Base-by-base conservation (phyloP, 2,329 filamentous ascomycete genomes). In the Neofusicoccum laricinum region DNA sequence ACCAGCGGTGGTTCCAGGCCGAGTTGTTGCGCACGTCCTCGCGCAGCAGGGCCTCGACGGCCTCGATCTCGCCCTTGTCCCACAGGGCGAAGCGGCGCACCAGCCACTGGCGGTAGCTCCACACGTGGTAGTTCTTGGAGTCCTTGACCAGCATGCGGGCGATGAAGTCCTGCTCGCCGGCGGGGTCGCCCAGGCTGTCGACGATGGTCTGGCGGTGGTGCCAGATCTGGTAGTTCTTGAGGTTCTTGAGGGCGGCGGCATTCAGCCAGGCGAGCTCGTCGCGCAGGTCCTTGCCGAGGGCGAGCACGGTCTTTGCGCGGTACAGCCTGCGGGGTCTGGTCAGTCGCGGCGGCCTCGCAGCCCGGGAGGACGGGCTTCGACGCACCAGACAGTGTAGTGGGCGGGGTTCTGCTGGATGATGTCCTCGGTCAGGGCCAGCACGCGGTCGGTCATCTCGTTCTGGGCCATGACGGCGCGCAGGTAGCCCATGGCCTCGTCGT, bases 201-300 rank as follows among this genome's bases (percentile, higher is more conserved):
- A 80, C 85, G 77, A 80, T 83, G 76, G 79, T 75, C 82, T 88
- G 75, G 69, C 84, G 75, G 79, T 89, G 80, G 86, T 91, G 78
- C 85, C 95, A 99, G 77, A 99, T 99, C 79, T 99, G 95, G 80
- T 99, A 99, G 80, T 98, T 99, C 78, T 99, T 99, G 72, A 96
- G 88, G 75, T 97, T 90, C 64, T 86, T 83, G 61, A 96, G 82
- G 11, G 94, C 91, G 32, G 95, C 88, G 11, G 87, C 82, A 77
- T 97, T 96, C 59, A 99, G 83, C 93, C 94, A 99, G 48, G 82
- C 80, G 51, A 97, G 83, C 77, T 99, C 95, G 65, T 89, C 84
- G 2, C 82, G 78, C 49, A 95, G 81, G 63, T 88, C 80, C 53
- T 89, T 83, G 53, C 85, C 77, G 30, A 96, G 82, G 2, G 86